These are phyloP conservation scores for Perilla frutescens DNA, from an alignment of 257 asterid genomes.

Conservation along the genomic window DNA sequence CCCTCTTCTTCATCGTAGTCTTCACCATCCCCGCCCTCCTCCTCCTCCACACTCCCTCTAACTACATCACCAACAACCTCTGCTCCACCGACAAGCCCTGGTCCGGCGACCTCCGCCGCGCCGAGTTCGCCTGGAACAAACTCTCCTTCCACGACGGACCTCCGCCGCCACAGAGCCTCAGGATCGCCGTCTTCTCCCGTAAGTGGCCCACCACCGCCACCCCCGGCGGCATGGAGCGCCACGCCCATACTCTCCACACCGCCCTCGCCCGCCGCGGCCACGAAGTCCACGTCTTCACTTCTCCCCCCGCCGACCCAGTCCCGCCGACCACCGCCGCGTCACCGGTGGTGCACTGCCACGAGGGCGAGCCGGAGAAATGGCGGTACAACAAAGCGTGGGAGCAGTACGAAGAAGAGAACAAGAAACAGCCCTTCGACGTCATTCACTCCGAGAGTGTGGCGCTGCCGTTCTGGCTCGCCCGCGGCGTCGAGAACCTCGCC, in stretches of 20 bases:
- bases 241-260: slow-evolving; percentile 78
- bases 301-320: slow-evolving; percentile 46
- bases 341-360: slow-evolving; percentile 66
- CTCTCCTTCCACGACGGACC: slow-evolving; percentile 39
- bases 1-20: slow-evolving; percentile 76
- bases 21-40: slow-evolving; percentile 83
- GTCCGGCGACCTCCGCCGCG: slow-evolving; percentile 77
- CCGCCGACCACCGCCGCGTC: slow-evolving; percentile 22
- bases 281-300: slow-evolving; percentile 73
- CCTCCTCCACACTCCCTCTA: slow-evolving; percentile 74
- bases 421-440: slow-evolving; percentile 54
- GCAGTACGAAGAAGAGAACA: slow-evolving; percentile 59
- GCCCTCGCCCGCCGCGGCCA: slow-evolving; percentile 83
- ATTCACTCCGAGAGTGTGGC: slow-evolving; percentile 95
- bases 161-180: slow-evolving; percentile 49
- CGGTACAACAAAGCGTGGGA: slow-evolving; percentile 87
- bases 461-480: slow-evolving; percentile 70
- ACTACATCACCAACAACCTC: slow-evolving; percentile 49
- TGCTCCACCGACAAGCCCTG: slow-evolving; percentile 48
- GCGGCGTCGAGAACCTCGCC: slow-evolving; percentile 57
- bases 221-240: slow-evolving; percentile 98
- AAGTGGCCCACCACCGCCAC: slow-evolving; percentile 81
- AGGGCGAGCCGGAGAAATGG: slow-evolving; percentile 82
- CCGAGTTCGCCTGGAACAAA: slow-evolving; percentile 80
- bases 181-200: slow-evolving; percentile 85